These are phyloP conservation scores for Tuber indicum DNA, from an alignment of 495 filamentous ascomycete species.

Conservation along the genomic window DNA sequence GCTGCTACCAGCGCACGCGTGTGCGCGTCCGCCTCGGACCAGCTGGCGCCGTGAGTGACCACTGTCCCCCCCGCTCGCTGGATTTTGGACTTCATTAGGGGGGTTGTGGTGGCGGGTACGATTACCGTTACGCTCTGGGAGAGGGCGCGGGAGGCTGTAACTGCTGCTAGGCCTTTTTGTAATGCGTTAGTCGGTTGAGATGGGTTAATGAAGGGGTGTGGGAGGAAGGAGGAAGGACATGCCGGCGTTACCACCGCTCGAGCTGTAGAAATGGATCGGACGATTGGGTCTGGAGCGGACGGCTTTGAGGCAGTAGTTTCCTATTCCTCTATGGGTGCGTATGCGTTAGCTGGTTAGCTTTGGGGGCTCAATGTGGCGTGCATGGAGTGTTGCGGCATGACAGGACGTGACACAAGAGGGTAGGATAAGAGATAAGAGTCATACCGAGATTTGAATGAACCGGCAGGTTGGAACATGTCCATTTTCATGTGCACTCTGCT, in stretches of 20 bases:
- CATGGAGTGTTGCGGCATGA: neutral
- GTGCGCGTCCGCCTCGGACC: slow-evolving; percentile 70
- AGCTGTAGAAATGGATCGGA: slow-evolving; percentile 73
- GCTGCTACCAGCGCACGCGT: slow-evolving; percentile 57
- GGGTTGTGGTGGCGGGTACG: slow-evolving; percentile 61
- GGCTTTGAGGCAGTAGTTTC: slow-evolving; percentile 63
- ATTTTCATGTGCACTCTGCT: slow-evolving; percentile 85
- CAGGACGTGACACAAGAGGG: neutral
- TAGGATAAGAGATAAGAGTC: slow-evolving; percentile 3
- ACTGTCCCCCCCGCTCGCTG: slow-evolving; percentile 62
- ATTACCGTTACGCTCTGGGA: slow-evolving; percentile 72
- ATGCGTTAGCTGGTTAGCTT: neutral
- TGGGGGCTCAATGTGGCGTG: neutral
- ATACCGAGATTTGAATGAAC: slow-evolving; percentile 88
- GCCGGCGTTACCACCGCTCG: slow-evolving; percentile 79
- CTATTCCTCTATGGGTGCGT: slow-evolving; percentile 57
- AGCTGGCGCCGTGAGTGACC: slow-evolving; percentile 62
- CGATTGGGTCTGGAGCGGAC: slow-evolving; percentile 45
- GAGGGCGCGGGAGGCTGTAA: slow-evolving; percentile 65
- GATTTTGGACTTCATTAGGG: slow-evolving; percentile 69
- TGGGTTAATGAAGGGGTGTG: neutral
- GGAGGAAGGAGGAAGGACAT: neutral
- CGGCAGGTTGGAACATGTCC: slow-evolving; percentile 85
- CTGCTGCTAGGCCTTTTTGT: slow-evolving; percentile 63
- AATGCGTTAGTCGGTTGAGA: neutral